Conservation (phyloP, 2,329 filamentous ascomycete genomes). For the Diaporthe amygdali region DNA sequence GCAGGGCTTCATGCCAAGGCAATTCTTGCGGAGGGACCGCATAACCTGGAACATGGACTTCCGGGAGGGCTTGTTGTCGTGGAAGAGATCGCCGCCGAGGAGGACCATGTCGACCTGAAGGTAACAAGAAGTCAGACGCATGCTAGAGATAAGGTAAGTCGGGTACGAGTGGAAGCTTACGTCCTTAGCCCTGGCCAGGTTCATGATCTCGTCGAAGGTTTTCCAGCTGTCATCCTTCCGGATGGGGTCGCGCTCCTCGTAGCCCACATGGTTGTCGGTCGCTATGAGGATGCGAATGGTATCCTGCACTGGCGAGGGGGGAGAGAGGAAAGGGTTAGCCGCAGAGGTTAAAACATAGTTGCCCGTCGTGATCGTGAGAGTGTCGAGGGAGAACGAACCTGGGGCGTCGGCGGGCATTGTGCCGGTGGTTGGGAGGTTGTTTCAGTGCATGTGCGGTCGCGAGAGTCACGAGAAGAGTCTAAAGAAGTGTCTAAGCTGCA, state of each 20-base stretch:
- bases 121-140: neutral
- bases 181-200: slow-evolving; percentile 81
- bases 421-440: neutral
- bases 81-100: slow-evolving; percentile 92
- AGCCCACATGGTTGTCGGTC: slow-evolving; percentile 98
- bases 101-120: slow-evolving; percentile 89
- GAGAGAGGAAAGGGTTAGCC: neutral
- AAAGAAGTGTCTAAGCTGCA: neutral
- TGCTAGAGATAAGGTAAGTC: neutral
- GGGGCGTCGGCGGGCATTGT: slow-evolving; percentile 32
- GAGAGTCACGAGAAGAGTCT: too few relatives aligned
- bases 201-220: slow-evolving; percentile 95
- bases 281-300: slow-evolving; percentile 94
- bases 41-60: slow-evolving; percentile 98
- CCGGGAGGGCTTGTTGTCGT: slow-evolving; percentile 96
- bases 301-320: slow-evolving; percentile 61
- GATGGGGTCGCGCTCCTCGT: slow-evolving; percentile 88
- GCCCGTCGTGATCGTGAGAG: neutral
- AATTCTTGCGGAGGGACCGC: slow-evolving; percentile 91
- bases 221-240: slow-evolving; percentile 98
- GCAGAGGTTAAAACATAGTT: neutral
- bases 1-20: slow-evolving; percentile 92
- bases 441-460: neutral
- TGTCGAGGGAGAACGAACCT: slow-evolving; percentile 27
- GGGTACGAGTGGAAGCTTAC: slow-evolving; percentile 44